phyloP scores from a whole-genome alignment of 1,284 basidiomycete species.

The Papiliotrema terrestris region DNA sequence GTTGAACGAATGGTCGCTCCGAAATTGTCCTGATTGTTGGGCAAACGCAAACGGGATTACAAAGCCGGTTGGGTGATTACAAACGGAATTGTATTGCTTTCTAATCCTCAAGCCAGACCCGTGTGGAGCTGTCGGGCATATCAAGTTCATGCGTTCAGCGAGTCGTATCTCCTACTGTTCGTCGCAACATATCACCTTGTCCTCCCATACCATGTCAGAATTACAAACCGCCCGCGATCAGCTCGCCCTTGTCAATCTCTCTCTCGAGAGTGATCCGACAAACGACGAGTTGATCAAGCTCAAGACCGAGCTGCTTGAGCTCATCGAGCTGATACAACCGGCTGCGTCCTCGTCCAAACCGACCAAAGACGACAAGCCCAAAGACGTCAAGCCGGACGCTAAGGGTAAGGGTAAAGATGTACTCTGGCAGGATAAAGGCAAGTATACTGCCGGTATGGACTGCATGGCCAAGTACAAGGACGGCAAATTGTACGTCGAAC shows the following conservation, averaged over 20 bases:
- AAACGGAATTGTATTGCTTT: no score
- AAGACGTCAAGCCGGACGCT: conserved; percentile 3
- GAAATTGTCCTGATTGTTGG: no score
- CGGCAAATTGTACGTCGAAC: conserved; percentile 59
- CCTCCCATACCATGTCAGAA: conserved; percentile 56
- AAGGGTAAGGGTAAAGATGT: conserved; percentile 19
- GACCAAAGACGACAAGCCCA: conserved; percentile 8
- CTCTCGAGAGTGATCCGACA: conserved; percentile 74
- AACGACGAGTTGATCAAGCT: conserved; percentile 69
- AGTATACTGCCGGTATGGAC: conserved; percentile 75
- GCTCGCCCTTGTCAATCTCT: conserved; percentile 83
- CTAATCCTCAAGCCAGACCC: no score
- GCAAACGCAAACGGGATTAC: no score
- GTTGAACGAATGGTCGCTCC: no score
- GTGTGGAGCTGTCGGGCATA: no score
- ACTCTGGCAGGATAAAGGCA: conserved; percentile 38
- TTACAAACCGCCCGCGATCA: conserved; percentile 82
- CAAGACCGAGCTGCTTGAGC: conserved; percentile 78
- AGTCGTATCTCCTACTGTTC: no score
- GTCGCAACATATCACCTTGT: no score
- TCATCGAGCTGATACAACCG: conserved; percentile 79
- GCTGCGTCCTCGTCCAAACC: conserved; percentile 43
- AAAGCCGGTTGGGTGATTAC: no score
- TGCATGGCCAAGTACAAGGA: conserved; percentile 90
- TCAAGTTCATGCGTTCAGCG: no score